phyloP scores from a whole-genome alignment of 129 eudicot species.

The carrot (Daucus carota) region DH1_v3.0 NC_030387.2:38445501-38446000 shows the following conservation, averaged over 20 bases:
- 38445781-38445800: not conserved
- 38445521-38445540: slow-evolving; percentile 38
- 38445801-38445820: not conserved
- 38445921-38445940: not conserved
- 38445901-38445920: not conserved
- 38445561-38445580: not conserved
- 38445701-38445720: not conserved
- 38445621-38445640: not conserved
- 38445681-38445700: not conserved
- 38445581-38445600: not conserved
- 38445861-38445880: not conserved
- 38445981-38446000: too few relatives aligned
- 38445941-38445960: not conserved
- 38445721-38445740: not conserved
- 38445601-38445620: not conserved
- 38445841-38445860: not conserved
- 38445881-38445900: not conserved
- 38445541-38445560: not conserved
- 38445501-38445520: not conserved
- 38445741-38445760: not conserved
- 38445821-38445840: not conserved
- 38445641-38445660: not conserved
- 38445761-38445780: not conserved
- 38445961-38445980: not conserved
- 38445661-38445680: not conserved